Evolutionary conservation across 176 grass and related monocot species (phyloP), one percentile per base, ranked within the genome.

Genomic region (Triticum turgidum): DNA sequence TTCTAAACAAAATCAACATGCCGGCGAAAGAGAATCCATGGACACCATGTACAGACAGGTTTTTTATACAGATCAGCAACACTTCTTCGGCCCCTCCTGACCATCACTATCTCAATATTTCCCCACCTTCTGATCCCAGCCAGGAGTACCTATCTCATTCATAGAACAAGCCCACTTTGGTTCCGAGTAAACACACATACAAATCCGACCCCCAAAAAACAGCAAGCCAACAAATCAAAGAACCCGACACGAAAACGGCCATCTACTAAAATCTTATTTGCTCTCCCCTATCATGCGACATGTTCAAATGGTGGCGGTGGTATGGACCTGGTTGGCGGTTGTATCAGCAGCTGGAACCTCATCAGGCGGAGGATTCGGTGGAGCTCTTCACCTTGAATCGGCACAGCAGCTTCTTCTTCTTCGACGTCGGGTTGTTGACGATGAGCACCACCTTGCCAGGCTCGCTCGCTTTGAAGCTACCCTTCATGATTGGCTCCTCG

Each of bases 351-450:
- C 47, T 21, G 25, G 14, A 77, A 18, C 25, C 44, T 87, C 56
- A 87, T 87, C 54, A 84, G n/a, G 76, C 20, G 11, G 86, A 90
- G 20, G 86, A 89, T 39, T 88, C 83, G 1, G 79, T 22, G 20
- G 91, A 83, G 88, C 90, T 91, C 90, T 91, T 95, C 38, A 87
- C 86, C 94, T 96, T 98, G 85, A 56, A 91, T 80, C 97, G 88
- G 87, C 89, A 96, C 21, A 98, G 92, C 13, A 98, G 88, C 90
- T 94, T 94, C 94, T 98, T 98, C 90, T 98, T 98, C 92, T 92
- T 96, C 9, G 97, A 98, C 12, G 90, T 75, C 0, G 84, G 77
- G 82, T 98, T 98, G 87, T 96, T 87, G 42, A 94, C 69, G 15
- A 47, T 84, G 17, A 98, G 86, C 52, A 94, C 86, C 7, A 98